These are phyloP conservation scores for Moniliophthora roreri DNA, from an alignment of 1,284 basidiomycete species.

Conservation along the genomic window DNA sequence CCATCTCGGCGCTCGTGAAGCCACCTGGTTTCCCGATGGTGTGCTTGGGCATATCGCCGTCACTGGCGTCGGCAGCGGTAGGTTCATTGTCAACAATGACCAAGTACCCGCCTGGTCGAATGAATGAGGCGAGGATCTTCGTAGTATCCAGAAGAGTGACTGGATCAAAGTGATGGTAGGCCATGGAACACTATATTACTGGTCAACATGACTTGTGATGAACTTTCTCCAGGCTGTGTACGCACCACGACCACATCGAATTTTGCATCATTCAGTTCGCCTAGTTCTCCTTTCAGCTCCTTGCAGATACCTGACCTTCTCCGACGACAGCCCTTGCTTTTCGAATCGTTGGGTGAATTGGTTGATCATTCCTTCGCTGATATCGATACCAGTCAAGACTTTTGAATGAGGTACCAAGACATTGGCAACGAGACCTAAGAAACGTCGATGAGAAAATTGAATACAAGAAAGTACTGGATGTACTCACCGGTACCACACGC, in stretches of 20 bases:
- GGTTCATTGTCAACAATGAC: slow-evolving; percentile 48
- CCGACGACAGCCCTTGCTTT: slow-evolving; percentile 54
- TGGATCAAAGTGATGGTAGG: slow-evolving; percentile 68
- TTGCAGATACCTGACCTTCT: slow-evolving; percentile 60
- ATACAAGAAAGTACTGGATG: not conserved
- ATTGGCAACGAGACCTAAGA: slow-evolving; percentile 56
- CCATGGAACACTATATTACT: slow-evolving; percentile 58
- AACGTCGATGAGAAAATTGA: not conserved
- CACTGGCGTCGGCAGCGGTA: not conserved
- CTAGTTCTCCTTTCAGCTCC: slow-evolving; percentile 45
- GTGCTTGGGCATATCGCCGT: no score
- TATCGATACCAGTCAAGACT: slow-evolving; percentile 67
- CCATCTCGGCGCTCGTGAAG: no score
- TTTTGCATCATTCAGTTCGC: slow-evolving; percentile 47
- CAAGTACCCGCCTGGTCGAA: slow-evolving; percentile 61
- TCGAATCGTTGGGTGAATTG: slow-evolving; percentile 52
- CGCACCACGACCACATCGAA: slow-evolving; percentile 61
- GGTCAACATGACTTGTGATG: no score
- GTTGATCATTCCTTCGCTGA: slow-evolving; percentile 63
- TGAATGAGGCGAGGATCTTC: slow-evolving; percentile 45
- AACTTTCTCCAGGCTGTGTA: slow-evolving; percentile 2
- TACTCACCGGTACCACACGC: slow-evolving; percentile 65
- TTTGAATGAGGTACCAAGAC: slow-evolving; percentile 53
- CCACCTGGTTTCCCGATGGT: no score
- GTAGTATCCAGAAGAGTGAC: slow-evolving; percentile 46